phyloP scores from a whole-genome alignment of 768 basidiomycete species.

The Pleurotus citrinopileatus region DNA sequence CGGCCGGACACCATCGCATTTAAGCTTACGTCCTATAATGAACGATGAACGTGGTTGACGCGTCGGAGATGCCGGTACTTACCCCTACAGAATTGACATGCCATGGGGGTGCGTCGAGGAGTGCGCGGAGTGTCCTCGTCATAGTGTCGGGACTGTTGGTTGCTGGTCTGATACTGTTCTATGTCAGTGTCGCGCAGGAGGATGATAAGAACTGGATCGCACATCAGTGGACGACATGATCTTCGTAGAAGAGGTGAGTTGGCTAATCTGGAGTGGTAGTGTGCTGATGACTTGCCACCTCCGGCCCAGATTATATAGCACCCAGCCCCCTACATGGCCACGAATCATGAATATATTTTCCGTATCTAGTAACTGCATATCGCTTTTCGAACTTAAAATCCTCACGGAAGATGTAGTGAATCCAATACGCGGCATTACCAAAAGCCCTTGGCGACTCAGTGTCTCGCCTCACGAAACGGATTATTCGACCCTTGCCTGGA shows the following conservation, averaged over 20 bases:
- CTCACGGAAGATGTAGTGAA: slow-evolving; percentile 5
- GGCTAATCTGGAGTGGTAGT: not conserved
- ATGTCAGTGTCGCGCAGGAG: not conserved
- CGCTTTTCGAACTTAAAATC: slow-evolving; percentile 5
- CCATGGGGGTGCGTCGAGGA: slow-evolving; percentile 59
- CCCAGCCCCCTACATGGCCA: not conserved
- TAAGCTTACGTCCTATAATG: slow-evolving; percentile 60
- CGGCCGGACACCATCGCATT: slow-evolving; percentile 66
- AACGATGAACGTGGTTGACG: slow-evolving; percentile 1
- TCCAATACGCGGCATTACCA: not conserved
- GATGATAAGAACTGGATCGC: not conserved
- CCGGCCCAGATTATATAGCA: slow-evolving; percentile 1
- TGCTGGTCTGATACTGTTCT: not conserved
- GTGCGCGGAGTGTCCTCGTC: slow-evolving; percentile 17
- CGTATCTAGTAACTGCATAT: not conserved
- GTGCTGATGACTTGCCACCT: not conserved
- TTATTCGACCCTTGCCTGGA: not conserved
- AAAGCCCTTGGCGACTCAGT: not conserved
- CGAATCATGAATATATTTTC: not conserved
- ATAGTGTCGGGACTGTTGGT: slow-evolving; percentile 6
- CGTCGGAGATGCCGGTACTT: slow-evolving; percentile 13
- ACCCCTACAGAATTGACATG: slow-evolving; percentile 75
- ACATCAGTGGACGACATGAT: slow-evolving; percentile 3
- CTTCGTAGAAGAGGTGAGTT: not conserved
- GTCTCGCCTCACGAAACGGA: slow-evolving; percentile 1